Percentiles rank a stretch among this genome's conserved stretches.
Evolutionary conservation across 306 rosid genomes (phyloP).

Genomic region (Ormosia emarginata): DNA sequence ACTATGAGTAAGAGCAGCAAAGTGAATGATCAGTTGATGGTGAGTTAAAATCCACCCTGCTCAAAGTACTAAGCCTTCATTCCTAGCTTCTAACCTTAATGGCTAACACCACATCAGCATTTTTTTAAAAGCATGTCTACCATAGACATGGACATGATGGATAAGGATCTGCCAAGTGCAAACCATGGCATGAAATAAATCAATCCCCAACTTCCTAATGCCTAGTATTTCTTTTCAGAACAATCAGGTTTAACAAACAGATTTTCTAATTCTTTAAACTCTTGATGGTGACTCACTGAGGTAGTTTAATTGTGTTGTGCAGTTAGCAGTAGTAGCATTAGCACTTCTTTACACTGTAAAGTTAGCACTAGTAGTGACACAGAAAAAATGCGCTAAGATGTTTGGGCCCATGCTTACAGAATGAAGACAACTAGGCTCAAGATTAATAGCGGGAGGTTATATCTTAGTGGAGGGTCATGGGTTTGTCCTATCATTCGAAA

Average conservation of each 20-base stretch:
- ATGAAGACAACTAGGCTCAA: background rate
- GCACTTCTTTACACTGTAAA: background rate
- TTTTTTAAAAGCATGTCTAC: background rate
- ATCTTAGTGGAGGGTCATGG: slow-evolving; percentile 41
- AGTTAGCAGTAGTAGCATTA: no score
- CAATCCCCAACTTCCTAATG: no score
- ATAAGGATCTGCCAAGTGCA: no score
- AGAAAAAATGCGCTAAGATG: background rate
- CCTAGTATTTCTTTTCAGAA: no score
- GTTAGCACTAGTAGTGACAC: background rate
- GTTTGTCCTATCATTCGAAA: slow-evolving; percentile 42
- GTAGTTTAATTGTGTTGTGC: no score
- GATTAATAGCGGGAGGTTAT: slow-evolving; percentile 9
- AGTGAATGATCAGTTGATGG: background rate
- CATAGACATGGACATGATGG: no score
- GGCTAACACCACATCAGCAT: no score
- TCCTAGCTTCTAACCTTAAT: background rate
- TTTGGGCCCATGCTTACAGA: slow-evolving; percentile 8
- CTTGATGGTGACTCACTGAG: no score
- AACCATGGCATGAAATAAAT: no score
- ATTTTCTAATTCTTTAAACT: no score
- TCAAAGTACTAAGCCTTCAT: background rate
- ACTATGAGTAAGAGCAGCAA: background rate
- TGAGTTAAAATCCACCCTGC: background rate
- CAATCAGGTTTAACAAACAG: no score